Conservation (phyloP, 345 rosid species). For the Linum usitatissimum region DNA sequence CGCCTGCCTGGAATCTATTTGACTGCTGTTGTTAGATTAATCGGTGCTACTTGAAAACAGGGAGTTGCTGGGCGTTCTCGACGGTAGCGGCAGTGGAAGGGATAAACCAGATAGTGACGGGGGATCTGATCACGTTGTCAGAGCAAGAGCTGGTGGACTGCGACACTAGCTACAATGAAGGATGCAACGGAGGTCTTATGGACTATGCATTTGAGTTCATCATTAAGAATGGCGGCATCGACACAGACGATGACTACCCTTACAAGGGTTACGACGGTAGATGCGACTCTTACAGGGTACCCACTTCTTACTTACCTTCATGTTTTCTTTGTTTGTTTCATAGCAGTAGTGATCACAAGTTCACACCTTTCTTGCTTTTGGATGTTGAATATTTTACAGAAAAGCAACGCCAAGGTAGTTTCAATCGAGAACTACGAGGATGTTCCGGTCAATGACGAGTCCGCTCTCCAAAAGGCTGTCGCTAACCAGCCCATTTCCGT, state of each 20-base stretch:
- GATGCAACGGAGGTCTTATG: conserved; percentile 92
- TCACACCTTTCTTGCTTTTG: not conserved
- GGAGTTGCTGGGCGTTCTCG: conserved; percentile 99
- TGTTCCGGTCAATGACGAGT: conserved; percentile 56
- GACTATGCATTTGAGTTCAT: conserved; percentile 87
- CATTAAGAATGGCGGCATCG: conserved; percentile 80
- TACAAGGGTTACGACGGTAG: conserved; percentile 46
- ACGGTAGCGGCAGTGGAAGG: conserved; percentile 89
- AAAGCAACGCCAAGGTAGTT: conserved; percentile 66
- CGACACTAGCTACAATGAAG: conserved; percentile 61
- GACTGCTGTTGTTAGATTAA: not conserved
- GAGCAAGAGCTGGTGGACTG: conserved; percentile 95
- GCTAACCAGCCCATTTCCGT: conserved; percentile 70
- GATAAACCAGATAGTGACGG: conserved; percentile 73
- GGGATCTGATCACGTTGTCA: conserved; percentile 57
- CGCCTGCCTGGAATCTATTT: too few species aligned
- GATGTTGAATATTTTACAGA: conserved; percentile 28
- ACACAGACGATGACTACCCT: conserved; percentile 73
- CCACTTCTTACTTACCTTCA: not conserved
- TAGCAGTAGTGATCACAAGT: too few species aligned
- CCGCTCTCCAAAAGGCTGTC: conserved; percentile 61
- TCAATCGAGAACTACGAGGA: conserved; percentile 59
- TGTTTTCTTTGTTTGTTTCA: not conserved
- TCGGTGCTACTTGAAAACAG: conserved; percentile 21
- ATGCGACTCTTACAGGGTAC: conserved; percentile 67